Percentiles rank a stretch among this genome's conserved stretches.
phyloP scores from a whole-genome alignment of 805 yeast species.

The Middelhovenomyces tepae region DNA sequence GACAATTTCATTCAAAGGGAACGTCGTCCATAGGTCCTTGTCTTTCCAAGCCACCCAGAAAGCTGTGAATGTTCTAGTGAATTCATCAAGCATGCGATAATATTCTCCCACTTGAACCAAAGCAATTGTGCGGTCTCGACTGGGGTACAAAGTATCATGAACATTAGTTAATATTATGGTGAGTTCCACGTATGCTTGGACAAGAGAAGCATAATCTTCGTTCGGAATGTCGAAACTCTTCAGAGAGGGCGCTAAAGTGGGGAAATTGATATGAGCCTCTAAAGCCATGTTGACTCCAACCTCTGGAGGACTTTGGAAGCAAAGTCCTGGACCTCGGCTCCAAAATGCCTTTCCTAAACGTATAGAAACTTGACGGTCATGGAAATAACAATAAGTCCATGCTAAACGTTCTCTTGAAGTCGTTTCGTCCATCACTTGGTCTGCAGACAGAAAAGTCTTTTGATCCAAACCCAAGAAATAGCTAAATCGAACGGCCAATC shows the following conservation, averaged over 20 bases:
- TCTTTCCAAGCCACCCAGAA: constrained; percentile 16
- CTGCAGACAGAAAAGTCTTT: constrained; percentile 15
- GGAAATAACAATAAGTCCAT: constrained; percentile 19
- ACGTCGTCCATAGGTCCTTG: constrained; percentile 14
- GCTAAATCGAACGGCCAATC: constrained; percentile 16
- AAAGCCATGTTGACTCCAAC: too few species aligned
- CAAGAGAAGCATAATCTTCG: constrained; percentile 15
- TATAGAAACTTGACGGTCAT: constrained; percentile 19
- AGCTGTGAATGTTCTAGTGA: constrained; percentile 17
- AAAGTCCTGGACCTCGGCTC: constrained; percentile 19
- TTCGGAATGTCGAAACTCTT: too few species aligned
- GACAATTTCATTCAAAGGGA: constrained; percentile 15
- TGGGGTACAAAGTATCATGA: constrained; percentile 19
- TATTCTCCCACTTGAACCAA: constrained; percentile 18
- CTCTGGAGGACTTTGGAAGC: constrained; percentile 16
- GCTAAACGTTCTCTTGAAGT: constrained; percentile 16
- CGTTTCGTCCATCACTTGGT: constrained; percentile 12
- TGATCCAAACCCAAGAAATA: constrained; percentile 19
- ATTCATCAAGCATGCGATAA: constrained; percentile 17
- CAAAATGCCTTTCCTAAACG: constrained; percentile 19
- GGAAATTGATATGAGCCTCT: too few species aligned
- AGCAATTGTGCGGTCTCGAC: constrained; percentile 19
- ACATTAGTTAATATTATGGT: constrained; percentile 19
- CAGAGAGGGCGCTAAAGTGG: too few species aligned
- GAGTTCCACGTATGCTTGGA: constrained; percentile 18